A percentile compares a stretch with the other conserved stretches of the same genome.
Conservation (phyloP, 208 protist genomes). For the Crithidia mellificae region DNA sequence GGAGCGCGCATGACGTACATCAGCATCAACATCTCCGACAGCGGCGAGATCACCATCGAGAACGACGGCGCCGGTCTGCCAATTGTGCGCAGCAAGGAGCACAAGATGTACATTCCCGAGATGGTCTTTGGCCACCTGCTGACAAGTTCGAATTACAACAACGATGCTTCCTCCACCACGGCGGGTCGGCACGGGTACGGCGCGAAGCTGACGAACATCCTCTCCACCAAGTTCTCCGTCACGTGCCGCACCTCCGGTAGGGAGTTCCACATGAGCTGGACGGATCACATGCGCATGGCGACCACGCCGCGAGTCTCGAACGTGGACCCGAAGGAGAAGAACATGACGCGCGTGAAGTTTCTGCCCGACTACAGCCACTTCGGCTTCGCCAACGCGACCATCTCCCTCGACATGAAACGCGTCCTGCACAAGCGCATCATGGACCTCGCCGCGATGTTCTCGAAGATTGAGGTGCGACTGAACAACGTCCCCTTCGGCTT, state of each 20-base stretch:
- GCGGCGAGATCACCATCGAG: conserved; percentile 90
- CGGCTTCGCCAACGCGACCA: conserved; percentile 60
- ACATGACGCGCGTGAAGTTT: conserved; percentile 87
- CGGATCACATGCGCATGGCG: conserved; percentile 96
- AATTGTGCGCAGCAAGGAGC: conserved; percentile 89
- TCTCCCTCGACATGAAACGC: conserved; percentile 85
- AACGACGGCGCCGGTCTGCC: conserved; percentile 97
- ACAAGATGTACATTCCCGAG: conserved; percentile 96
- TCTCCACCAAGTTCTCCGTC: conserved; percentile 97
- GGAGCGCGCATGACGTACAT: conserved; percentile 84
- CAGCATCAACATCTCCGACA: conserved; percentile 88
- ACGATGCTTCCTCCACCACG: conserved; percentile 88
- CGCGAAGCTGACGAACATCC: conserved; percentile 99
- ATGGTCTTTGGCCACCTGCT: conserved; percentile 98
- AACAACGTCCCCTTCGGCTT: conserved; percentile 96
- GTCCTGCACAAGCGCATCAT: conserved; percentile 91
- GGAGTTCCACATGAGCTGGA: conserved; percentile 95
- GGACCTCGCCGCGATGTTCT: conserved; percentile 93
- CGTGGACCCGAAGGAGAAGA: conserved; percentile 69
- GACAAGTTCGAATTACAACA: conserved; percentile 97
- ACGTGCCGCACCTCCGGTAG: conserved; percentile 85
- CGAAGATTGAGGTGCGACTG: conserved; percentile 92
- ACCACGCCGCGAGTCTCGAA: conserved; percentile 88
- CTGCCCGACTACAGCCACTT: conserved; percentile 91
- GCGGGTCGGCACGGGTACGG: conserved; percentile 98